Evolutionary conservation across 169 alveolate genomes (phyloP).

Genomic region (Plasmodium coatneyi): DNA sequence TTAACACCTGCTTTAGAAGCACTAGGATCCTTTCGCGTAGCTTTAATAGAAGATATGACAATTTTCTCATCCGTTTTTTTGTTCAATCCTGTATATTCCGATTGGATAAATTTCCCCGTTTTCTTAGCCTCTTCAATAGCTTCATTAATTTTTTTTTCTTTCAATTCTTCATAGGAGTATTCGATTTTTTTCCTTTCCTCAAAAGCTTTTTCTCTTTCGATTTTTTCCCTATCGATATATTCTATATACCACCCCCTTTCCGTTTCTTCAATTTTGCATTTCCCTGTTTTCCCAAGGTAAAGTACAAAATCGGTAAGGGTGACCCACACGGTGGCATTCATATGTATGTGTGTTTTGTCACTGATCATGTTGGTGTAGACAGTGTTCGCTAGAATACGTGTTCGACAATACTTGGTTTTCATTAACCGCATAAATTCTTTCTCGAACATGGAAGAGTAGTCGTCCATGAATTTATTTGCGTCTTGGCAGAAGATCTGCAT

Average conservation of each 20-base stretch:
- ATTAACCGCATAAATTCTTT: constrained; percentile 91
- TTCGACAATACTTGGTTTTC: constrained; percentile 88
- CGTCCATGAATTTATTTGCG: constrained; percentile 93
- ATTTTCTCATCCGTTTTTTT: constrained; percentile 52
- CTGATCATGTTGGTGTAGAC: constrained; percentile 92
- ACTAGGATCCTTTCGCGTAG: background rate
- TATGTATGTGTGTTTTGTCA: constrained; percentile 94
- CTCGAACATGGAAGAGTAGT: constrained; percentile 92
- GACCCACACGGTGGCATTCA: constrained; percentile 97
- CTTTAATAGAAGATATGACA: constrained; percentile 46
- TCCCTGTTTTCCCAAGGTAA: constrained; percentile 92
- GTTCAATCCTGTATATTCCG: constrained; percentile 59
- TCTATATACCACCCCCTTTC: constrained; percentile 94
- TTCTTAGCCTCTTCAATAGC: constrained; percentile 72
- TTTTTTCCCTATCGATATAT: constrained; percentile 90
- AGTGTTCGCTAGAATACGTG: constrained; percentile 90
- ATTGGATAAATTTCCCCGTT: constrained; percentile 56
- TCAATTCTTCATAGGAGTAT: constrained; percentile 61
- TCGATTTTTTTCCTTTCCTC: constrained; percentile 67
- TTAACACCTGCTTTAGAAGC: constrained; percentile 22
- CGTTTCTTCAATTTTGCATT: constrained; percentile 92
- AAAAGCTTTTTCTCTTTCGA: constrained; percentile 77
- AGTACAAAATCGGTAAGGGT: constrained; percentile 90
- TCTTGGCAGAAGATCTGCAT: constrained; percentile 93
- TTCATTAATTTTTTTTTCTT: constrained; percentile 67